Evolutionary conservation across 352 stramenopile species (phyloP), one percentile per base, ranked within the genome.

Genomic region (Pythium dissotocum): DNA sequence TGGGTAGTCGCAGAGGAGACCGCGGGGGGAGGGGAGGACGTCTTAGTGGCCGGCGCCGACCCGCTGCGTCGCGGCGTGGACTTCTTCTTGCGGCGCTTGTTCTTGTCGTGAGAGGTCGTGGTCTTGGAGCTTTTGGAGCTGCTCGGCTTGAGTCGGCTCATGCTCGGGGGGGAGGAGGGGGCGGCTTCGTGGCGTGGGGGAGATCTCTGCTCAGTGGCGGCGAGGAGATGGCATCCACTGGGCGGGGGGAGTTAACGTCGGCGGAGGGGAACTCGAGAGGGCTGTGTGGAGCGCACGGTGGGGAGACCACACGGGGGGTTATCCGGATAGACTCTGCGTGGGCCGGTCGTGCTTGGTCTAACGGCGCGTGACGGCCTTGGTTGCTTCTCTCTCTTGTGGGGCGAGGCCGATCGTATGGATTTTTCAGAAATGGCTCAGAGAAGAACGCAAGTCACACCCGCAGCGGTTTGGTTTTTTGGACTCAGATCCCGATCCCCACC

Each of bases 371-470:
- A 30, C 38, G 21, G 9, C 53, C 48, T 26, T 18, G 33, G 24
- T 33, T 24, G 42, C 24, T 54, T 40, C 58, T 49, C 35, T 52
- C 32, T 40, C 49, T 30, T 30, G 32, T 24, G 42, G 38, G 36
- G 44, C 14, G 10, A 28, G 16, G 52, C 26, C 30, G 53, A 24
- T 63, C 32, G 33, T 60, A 51, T 64, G 67, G 61, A 69, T 73
- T 73, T 65, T 73, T 73, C 61, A 57, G 54, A 73, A 73, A 68
- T 73, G 67, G 67, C 67, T 73, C 67, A 73, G 63, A 73, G 67
- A 73, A 73, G 67, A 73, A 68, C 67, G 67, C 67, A 73, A 72
- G 44, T 71, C 65, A 71, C 65, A 32, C 21, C 44, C 28, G 13
- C 28, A 46, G 24, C 49, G 35, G 24, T 59, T 58, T 18, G 58